These are phyloP conservation scores for Avena atlantica DNA, from an alignment of 176 grass and related monocot genomes.

Conservation along the genomic window DNA sequence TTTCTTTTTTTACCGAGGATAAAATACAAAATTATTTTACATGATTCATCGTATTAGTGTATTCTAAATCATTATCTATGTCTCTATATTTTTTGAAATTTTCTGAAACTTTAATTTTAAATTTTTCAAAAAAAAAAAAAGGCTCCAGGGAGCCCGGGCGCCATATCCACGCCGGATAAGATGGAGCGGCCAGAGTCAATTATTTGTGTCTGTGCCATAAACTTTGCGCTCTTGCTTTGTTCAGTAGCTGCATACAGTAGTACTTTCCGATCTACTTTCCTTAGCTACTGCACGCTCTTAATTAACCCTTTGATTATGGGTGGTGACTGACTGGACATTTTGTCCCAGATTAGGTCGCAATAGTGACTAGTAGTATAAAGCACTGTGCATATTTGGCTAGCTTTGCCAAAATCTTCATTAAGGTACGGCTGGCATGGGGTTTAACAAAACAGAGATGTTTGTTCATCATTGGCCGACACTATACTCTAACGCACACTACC, in stretches of 20 bases:
- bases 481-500: not conserved
- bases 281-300: not conserved
- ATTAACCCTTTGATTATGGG: not conserved
- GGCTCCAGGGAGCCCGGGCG: too few relatives aligned
- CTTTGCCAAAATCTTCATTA: not conserved
- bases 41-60: too few relatives aligned
- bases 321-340: constrained; percentile 11
- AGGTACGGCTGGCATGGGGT: constrained; percentile 18
- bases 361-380: not conserved
- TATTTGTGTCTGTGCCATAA: not conserved
- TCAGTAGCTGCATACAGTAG: not conserved
- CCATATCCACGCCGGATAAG: not conserved
- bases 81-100: too few relatives aligned
- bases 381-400: not conserved
- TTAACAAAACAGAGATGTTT: not conserved
- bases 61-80: too few relatives aligned
- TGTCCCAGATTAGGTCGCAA: constrained; percentile 41
- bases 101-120: too few relatives aligned
- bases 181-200: not conserved
- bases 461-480: constrained; percentile 16
- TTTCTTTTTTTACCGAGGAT: too few relatives aligned
- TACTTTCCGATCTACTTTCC: not conserved
- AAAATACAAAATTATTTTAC: too few relatives aligned
- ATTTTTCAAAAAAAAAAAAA: too few relatives aligned
- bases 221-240: not conserved